Percentiles rank a stretch among this genome's conserved stretches.
Conservation (phyloP, 495 filamentous ascomycete species). For the Niebla homalea region DNA sequence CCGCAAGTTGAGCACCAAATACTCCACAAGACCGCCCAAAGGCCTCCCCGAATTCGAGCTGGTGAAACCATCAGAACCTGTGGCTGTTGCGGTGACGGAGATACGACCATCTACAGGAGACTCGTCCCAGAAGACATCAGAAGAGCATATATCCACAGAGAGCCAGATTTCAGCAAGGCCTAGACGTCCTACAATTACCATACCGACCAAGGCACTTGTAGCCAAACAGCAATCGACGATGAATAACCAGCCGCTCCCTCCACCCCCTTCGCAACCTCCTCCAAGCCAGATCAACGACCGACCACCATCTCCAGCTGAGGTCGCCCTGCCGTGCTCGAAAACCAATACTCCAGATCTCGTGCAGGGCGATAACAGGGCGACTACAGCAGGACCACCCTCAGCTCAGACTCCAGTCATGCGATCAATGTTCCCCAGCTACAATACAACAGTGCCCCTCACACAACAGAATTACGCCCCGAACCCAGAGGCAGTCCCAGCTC, state of each 20-base stretch:
- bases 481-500: conserved; percentile 4
- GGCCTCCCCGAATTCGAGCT: conserved; percentile 17
- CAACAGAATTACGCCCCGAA: conserved; percentile 54
- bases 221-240: not conserved
- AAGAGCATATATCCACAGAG: not conserved
- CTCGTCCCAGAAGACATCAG: conserved; percentile 2
- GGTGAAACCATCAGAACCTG: conserved; percentile 8
- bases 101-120: not conserved
- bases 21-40: conserved; percentile 5
- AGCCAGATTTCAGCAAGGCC: not conserved
- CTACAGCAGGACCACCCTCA: conserved; percentile 7
- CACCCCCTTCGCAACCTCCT: not conserved
- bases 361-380: conserved; percentile 12
- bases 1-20: conserved; percentile 7
- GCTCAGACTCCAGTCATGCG: conserved; percentile 35
- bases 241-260: conserved; percentile 1
- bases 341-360: conserved; percentile 10
- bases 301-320: conserved; percentile 7
- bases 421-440: conserved; percentile 74
- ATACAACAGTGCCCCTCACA: conserved; percentile 52
- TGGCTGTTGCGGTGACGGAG: conserved; percentile 14
- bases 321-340: conserved; percentile 8
- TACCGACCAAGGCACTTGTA: conserved; percentile 10
- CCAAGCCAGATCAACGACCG: not conserved
- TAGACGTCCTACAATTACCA: conserved; percentile 7